Conservation (phyloP, 345 rosid species). For the Brassica rapa region DNA sequence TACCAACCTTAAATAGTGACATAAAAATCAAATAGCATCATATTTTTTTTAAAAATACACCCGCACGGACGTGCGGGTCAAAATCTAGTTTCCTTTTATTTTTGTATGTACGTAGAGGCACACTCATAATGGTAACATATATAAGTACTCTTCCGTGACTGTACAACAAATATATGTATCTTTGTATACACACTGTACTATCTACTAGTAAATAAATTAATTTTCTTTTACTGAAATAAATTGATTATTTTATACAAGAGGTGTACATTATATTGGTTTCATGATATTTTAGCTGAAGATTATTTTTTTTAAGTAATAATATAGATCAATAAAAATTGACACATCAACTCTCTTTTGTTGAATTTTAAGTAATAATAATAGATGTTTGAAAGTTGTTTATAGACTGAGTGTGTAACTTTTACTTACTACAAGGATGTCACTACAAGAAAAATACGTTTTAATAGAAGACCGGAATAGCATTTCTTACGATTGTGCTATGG, state of each 20-base stretch:
- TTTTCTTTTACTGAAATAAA: neutral
- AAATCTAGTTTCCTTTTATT: neutral
- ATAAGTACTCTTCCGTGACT: conserved; percentile 17
- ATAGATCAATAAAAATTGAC: neutral
- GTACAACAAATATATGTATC: conserved; percentile 8
- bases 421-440: neutral
- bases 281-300: neutral
- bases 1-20: no score
- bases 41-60: no score
- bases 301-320: neutral
- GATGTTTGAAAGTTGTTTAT: neutral
- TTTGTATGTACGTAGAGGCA: conserved; percentile 12
- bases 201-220: neutral
- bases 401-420: neutral
- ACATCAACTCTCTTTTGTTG: neutral
- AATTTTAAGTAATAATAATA: neutral
- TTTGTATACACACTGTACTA: neutral
- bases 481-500: neutral
- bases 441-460: neutral
- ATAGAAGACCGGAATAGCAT: neutral
- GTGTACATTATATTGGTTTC: neutral
- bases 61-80: no score
- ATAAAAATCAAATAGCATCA: no score
- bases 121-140: conserved; percentile 4
- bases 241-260: neutral